Percentiles rank a stretch among this genome's conserved stretches.
These are phyloP conservation scores for Colletotrichum nymphaeae DNA, from an alignment of 2,329 filamentous ascomycete species.

Conservation along the genomic window DNA sequence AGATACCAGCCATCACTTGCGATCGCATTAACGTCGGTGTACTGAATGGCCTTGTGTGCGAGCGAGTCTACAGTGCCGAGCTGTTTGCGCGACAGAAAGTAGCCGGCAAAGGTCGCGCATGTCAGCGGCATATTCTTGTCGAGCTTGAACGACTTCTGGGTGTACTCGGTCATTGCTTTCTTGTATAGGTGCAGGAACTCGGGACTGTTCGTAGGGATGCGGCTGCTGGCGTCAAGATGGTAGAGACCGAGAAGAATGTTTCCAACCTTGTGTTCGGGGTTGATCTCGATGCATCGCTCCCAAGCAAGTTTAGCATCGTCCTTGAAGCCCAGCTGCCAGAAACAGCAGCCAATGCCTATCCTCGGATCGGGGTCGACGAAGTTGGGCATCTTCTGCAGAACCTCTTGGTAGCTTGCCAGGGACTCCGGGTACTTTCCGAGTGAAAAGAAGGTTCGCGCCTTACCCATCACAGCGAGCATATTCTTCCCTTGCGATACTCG, in stretches of 20 bases:
- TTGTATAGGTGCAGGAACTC: conserved; percentile 89
- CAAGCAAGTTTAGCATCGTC: conserved; percentile 91
- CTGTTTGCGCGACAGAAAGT: conserved; percentile 87
- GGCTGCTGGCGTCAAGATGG: conserved; percentile 87
- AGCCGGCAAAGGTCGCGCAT: conserved; percentile 89
- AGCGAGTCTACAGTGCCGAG: conserved; percentile 86
- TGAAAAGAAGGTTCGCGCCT: conserved; percentile 87
- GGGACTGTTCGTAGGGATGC: conserved; percentile 84
- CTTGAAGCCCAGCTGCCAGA: conserved; percentile 96
- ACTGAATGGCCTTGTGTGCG: conserved; percentile 92
- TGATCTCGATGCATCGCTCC: conserved; percentile 87
- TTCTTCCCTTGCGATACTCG: conserved; percentile 87
- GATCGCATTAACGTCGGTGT: conserved; percentile 95
- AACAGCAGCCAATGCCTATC: conserved; percentile 95
- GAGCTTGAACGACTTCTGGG: conserved; percentile 91
- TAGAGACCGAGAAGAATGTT: conserved; percentile 91
- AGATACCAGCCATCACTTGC: conserved; percentile 98
- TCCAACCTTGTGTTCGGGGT: conserved; percentile 86
- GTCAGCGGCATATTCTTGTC: conserved; percentile 92
- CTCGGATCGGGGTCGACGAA: conserved; percentile 93
- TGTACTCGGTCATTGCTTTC: conserved; percentile 94
- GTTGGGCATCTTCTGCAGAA: conserved; percentile 85
- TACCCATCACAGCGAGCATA: conserved; percentile 91
- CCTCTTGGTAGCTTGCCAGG: conserved; percentile 86
- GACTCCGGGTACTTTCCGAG: conserved; percentile 88